Evolutionary conservation across 768 basidiomycete species (phyloP), one percentile per base, ranked within the genome.

Genomic region (Hypsizygus marmoreus): DNA sequence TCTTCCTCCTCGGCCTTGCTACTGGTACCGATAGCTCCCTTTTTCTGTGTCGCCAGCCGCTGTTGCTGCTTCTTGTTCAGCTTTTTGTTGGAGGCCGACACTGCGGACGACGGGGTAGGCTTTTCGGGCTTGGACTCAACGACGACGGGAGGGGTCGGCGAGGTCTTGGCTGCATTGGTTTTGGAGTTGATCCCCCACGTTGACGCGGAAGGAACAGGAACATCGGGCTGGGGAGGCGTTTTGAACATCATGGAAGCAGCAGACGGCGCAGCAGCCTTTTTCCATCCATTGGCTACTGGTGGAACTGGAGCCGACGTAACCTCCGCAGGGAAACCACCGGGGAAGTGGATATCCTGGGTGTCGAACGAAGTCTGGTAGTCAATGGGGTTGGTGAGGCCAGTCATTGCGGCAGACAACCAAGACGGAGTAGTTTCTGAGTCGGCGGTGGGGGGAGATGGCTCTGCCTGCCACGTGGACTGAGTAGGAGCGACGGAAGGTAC

Each of bases 1-100:
- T 45, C 14, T 22, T 57, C 55, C 2, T 53, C 36, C 33, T 57
- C 63, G 43, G 47, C 47, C 45, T 53, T 26, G 51, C 46, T n/a
- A n/a, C n/a, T 16, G 29, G 45, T 25, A 11, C 41, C 37, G 28
- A 40, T 38, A 23, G 38, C 47, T 12, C 45, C 48, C 25, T 60
- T 60, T 39, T 57, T 57, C 39, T 49, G 46, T 23, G 46, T 40
- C n/a, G 49, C 54, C 37, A 59, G 65, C 5, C 63, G 64, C 32
- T 7, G 43, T 12, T 32, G 34, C 33, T 24, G 40, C 46, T 53
- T 47, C 32, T 49, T 20, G 26, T 1, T 7, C 20, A 4, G 31
- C 42, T 33, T 42, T 6, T 49, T 54, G 31, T 51, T 46, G 22
- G 49, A 14, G 6, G 51, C 9, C 7, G 47, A n/a, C n/a, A n/a